Evolutionary conservation across 2,329 filamentous ascomycete species (phyloP), one percentile per base, ranked within the genome.

Genomic region (Thelonectria blattea): DNA sequence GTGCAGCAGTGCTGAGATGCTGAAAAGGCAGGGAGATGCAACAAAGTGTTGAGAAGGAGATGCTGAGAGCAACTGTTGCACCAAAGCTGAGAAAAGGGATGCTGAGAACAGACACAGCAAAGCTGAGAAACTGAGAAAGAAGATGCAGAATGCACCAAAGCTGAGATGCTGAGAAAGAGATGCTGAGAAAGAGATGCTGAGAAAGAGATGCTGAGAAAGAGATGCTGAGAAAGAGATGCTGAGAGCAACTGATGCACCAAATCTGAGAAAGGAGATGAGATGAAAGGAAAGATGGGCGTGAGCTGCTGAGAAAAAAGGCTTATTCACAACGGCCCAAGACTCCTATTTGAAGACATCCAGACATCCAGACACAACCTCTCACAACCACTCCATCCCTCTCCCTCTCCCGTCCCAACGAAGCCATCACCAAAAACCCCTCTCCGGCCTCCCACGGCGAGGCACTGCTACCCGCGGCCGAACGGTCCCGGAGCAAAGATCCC

Each of bases 381-480:
- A n/a, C n/a, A n/a, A n/a, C n/a, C n/a, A n/a, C n/a, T n/a, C n/a
- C n/a, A n/a, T n/a, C n/a, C n/a, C n/a, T n/a, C n/a, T n/a, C n/a
- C n/a, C n/a, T n/a, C n/a, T n/a, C n/a, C n/a, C n/a, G n/a, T n/a
- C n/a, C n/a, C n/a, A n/a, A 17, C 17, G 17, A 60, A 18, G 52
- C 42, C 39, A 41, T 50, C 47, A 37, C 46, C 48, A 41, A 60
- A 46, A 55, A 32, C 34, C 30, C 51, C 46, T 7, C 57, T 60
- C 57, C 57, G 57, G 41, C 45, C 20, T 42, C 11, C 47, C 43
- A 60, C 57, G 57, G 51, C 45, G 54, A 60, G 57, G 57, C 52
- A 55, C 39, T 60, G 52, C 42, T 30, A 43, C 52, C 57, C 57
- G 57, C 34, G 37, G 51, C 57, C 57, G 57, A 60, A 54, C 57